Evolutionary conservation across 805 yeast species (phyloP), one percentile per base, ranked within the genome.

Genomic region (Candida sakaeoensis): DNA sequence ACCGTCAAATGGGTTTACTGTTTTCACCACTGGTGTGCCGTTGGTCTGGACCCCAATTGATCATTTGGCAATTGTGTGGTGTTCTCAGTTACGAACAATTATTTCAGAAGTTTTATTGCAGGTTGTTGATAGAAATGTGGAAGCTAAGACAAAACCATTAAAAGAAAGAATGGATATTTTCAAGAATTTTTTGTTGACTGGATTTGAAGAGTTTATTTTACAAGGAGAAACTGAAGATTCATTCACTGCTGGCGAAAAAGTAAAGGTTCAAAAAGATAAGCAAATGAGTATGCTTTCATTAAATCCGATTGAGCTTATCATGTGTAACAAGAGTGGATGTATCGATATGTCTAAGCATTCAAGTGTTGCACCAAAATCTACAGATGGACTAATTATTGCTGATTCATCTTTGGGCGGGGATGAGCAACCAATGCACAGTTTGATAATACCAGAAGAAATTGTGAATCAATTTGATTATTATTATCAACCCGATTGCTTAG

Each of bases 21-120:
- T 83, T 0, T 86, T 79, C 50, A 77, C 96, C 0, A 80, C 93
- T 0, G 90, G 95, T 1, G 83, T 91, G 8, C 96, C 96, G 0
- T 74, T 72, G 2, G 96, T 91, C 1, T 91, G 97, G 95, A 81
- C 96, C 0, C 85, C 96, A 1, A 80, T 89, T 29, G 98, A 91
- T 59, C 99, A 91, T 63, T 71, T 88, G 47, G 97, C 98, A 0
- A 81, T 93, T 35, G 95, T 91, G 2, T 91, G 99, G 99, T 91
- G 99, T 61, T 85, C 81, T 45, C 97, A 91, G 58, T 63, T 90
- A 27, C 72, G 97, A 38, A 68, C 74, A 38, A 75, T 72, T 12
- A 48, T 91, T 1, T 82, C 86, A 7, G 63, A 63, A 36, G 65
- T 80, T 0, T 53, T 93, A 26, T 61, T 85, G 34, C 82, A 77